Base-by-base conservation (phyloP, 768 basidiomycete species). In the Auriscalpium vulgare region DNA sequence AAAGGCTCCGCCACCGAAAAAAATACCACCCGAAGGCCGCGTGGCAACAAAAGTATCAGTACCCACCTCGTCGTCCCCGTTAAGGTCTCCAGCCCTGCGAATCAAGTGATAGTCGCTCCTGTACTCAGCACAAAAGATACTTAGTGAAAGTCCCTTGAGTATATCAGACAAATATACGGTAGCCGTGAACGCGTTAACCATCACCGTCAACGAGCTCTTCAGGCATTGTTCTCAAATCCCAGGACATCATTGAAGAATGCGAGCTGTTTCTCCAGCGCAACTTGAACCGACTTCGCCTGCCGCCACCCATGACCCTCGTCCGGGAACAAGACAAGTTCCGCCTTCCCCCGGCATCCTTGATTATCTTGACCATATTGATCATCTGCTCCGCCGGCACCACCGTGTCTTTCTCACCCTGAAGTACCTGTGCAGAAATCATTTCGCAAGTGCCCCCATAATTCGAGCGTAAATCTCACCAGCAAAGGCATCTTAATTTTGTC, bases 301-400 rank as follows among this genome's bases (percentile, higher is more conserved):
- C 80, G 71, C 77, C 78, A 85, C 1, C 84, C 83, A 65, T 85
- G 83, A 1, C 83, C 83, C 68, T 87, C 84, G 17, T 43, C 17
- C 14, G 40, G 40, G 64, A 84, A 88, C 0, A 82, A 62, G 57
- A 81, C 74, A 57, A 83, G 82, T 62, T 85, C 81, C 14, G 82
- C 79, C 13, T 72, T 63, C 0, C 83, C 2, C 77, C 76, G 0
- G 72, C 71, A 47, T 73, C 69, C 53, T 74, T 69, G 59, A 87
- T 79, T 54, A 68, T 75, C 10, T 81, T 71, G 43, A 81, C 77
- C 49, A 88, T 85, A 10, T 66, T 65, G 54, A 80, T 74, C 0
- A 87, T 77, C 63, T 91, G 88, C 14, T 74, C 76, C 3, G 82
- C 83, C 0, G 81, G 87, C 1, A 91, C 88, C 43, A 88, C 75